Conservation (phyloP, 768 basidiomycete species). For the Termitomyces bulborhizus region DNA sequence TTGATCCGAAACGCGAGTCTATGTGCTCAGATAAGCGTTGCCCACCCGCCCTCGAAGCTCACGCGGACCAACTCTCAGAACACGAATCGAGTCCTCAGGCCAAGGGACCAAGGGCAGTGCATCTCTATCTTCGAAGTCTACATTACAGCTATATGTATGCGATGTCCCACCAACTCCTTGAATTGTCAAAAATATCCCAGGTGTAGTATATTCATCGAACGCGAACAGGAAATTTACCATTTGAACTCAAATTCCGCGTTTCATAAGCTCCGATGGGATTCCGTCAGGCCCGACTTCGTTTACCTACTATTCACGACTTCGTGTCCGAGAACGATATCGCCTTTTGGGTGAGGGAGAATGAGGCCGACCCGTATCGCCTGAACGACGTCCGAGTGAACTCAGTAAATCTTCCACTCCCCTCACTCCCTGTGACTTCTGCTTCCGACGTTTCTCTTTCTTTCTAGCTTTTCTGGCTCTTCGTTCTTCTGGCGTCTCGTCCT, state of each 20-base stretch:
- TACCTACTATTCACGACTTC: background rate
- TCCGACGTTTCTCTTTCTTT: constrained; percentile 61
- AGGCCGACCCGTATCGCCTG: constrained; percentile 12
- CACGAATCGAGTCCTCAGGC: too few species aligned
- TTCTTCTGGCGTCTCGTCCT: constrained; percentile 77
- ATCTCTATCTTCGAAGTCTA: background rate
- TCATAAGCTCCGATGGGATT: background rate
- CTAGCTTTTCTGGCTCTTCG: constrained; percentile 67
- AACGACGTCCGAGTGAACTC: constrained; percentile 36
- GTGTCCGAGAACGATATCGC: constrained; percentile 11
- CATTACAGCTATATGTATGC: background rate
- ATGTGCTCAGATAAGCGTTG: too few species aligned
- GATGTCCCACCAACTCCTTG: background rate
- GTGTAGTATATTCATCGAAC: background rate
- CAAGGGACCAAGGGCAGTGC: too few species aligned
- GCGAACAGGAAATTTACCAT: background rate
- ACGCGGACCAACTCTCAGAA: too few species aligned
- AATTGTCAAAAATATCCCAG: background rate
- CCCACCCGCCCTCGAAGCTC: too few species aligned
- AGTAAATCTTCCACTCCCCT: constrained; percentile 65
- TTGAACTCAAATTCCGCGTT: background rate
- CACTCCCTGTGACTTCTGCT: constrained; percentile 55
- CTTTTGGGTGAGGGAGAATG: constrained; percentile 16
- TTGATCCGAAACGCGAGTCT: too few species aligned
- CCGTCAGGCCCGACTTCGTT: background rate